Evolutionary conservation across 208 protist genomes (phyloP).

Genomic region (Leishmania gerbilli): DNA sequence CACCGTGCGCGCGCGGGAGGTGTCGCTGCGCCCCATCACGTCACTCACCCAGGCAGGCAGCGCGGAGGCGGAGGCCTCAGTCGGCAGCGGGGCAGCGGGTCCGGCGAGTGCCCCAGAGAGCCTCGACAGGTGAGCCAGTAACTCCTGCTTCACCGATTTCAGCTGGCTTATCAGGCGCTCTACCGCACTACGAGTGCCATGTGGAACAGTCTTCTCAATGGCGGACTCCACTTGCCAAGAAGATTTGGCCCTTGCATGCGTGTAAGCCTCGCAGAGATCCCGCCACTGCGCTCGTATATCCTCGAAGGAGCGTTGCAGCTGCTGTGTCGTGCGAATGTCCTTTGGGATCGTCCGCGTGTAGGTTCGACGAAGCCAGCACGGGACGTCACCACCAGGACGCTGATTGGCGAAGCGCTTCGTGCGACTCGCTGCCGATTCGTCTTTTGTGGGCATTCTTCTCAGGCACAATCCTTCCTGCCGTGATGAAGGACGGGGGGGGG

Average conservation of each 20-base stretch:
- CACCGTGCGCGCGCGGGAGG: too few species aligned
- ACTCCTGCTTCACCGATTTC: conserved; percentile 73
- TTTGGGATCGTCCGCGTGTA: conserved; percentile 70
- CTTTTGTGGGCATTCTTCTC: background rate
- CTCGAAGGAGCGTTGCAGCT: conserved; percentile 50
- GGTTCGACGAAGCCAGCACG: conserved; percentile 35
- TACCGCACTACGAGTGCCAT: background rate
- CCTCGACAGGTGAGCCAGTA: conserved; percentile 40
- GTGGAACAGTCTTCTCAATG: background rate
- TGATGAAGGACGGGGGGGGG: background rate
- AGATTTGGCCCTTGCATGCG: background rate
- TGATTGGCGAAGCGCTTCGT: background rate
- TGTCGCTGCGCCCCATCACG: background rate
- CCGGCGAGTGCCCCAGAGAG: background rate
- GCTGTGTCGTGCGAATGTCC: conserved; percentile 35
- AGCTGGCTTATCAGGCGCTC: conserved; percentile 58
- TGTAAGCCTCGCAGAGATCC: conserved; percentile 12
- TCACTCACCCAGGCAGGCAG: conserved; percentile 9
- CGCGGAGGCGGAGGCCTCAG: background rate
- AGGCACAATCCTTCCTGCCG: background rate
- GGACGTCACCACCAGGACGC: background rate
- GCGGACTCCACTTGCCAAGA: too few species aligned
- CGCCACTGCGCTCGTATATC: conserved; percentile 61
- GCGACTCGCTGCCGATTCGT: too few species aligned
- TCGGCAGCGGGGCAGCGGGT: background rate